Conservation (phyloP, 805 yeast species). For the Kodamaea kakaduensis region DNA sequence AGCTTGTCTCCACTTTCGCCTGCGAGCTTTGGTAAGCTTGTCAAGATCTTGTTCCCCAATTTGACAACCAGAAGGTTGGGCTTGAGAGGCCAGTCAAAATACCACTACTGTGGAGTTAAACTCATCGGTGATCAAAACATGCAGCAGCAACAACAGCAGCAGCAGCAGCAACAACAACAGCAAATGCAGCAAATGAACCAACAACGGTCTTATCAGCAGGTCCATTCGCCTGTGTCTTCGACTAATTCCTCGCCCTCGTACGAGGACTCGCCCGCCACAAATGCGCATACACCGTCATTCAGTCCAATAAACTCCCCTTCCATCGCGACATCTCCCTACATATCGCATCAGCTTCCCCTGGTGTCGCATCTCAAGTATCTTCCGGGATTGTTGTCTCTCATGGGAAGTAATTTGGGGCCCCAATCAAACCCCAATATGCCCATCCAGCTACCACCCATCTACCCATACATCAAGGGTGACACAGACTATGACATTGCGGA, state of each 20-base stretch:
- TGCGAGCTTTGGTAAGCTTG: conserved; percentile 65
- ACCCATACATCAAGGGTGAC: conserved; percentile 41
- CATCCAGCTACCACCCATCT: conserved; percentile 35
- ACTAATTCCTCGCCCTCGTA: conserved; percentile 13
- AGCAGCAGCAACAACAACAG: conserved; percentile 5
- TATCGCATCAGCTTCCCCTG: conserved; percentile 16
- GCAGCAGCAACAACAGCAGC: conserved; percentile 13
- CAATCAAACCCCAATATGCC: conserved; percentile 13
- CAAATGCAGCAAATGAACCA: conserved; percentile 3
- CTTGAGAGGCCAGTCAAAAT: conserved; percentile 74
- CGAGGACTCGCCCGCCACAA: conserved; percentile 18
- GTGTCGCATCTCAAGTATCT: conserved; percentile 24
- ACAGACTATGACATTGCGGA: conserved; percentile 56
- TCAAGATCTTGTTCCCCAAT: conserved; percentile 59
- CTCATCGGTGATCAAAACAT: conserved; percentile 32
- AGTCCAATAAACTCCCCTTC: conserved; percentile 19
- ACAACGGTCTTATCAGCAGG: conserved; percentile 4
- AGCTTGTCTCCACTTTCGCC: conserved; percentile 61
- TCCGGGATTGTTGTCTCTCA: conserved; percentile 24
- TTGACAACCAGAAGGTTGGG: conserved; percentile 77
- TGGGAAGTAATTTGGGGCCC: conserved; percentile 6
- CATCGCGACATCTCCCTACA: conserved; percentile 15
- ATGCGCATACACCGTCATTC: conserved; percentile 14
- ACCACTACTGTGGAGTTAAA: conserved; percentile 79
- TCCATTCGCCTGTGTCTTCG: conserved; percentile 14